phyloP scores from a whole-genome alignment of 1,284 basidiomycete genomes.

The Malassezia brasiliensis region DNA sequence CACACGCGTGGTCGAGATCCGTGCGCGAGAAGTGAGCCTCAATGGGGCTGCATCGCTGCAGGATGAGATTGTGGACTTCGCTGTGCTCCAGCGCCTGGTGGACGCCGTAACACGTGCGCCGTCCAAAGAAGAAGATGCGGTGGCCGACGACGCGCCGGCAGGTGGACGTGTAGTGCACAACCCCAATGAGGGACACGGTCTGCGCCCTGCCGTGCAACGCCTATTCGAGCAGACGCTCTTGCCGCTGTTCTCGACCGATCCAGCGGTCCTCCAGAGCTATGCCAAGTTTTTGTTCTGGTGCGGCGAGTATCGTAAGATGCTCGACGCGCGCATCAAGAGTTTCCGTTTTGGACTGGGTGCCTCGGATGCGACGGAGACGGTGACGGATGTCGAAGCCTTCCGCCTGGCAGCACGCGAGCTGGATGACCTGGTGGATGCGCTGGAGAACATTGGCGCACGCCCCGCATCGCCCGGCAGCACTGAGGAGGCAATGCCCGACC shows the following conservation, averaged over 20 bases:
- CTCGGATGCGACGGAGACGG: conserved; percentile 10
- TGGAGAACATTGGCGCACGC: conserved; percentile 70
- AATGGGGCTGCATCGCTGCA: conserved; percentile 50
- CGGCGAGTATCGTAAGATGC: conserved; percentile 20
- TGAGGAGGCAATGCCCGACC: conserved; percentile 53
- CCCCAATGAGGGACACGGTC: conserved; percentile 62
- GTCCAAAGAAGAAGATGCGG: conserved; percentile 21
- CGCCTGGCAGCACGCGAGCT: conserved; percentile 23
- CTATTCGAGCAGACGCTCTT: conserved; percentile 70
- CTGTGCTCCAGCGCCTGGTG: conserved; percentile 77
- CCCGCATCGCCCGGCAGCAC: conserved; percentile 17
- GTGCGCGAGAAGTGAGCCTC: conserved; percentile 51
- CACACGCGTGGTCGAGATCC: conserved; percentile 70
- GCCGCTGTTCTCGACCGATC: conserved; percentile 58
- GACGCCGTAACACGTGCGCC: conserved; percentile 65
- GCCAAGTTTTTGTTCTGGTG: conserved; percentile 30
- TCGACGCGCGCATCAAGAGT: conserved; percentile 27
- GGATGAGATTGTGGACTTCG: conserved; percentile 59
- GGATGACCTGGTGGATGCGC: conserved; percentile 57
- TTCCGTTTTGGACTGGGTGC: conserved; percentile 23
- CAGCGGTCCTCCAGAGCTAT: conserved; percentile 31
- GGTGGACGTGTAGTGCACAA: conserved; percentile 21
- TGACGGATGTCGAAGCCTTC: conserved; percentile 13
- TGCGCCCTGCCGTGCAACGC: conserved; percentile 56
- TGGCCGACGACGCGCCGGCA: neutral